Base-by-base conservation (phyloP, 83 land plant genomes). In the Isoetes engelmannii region DNA sequence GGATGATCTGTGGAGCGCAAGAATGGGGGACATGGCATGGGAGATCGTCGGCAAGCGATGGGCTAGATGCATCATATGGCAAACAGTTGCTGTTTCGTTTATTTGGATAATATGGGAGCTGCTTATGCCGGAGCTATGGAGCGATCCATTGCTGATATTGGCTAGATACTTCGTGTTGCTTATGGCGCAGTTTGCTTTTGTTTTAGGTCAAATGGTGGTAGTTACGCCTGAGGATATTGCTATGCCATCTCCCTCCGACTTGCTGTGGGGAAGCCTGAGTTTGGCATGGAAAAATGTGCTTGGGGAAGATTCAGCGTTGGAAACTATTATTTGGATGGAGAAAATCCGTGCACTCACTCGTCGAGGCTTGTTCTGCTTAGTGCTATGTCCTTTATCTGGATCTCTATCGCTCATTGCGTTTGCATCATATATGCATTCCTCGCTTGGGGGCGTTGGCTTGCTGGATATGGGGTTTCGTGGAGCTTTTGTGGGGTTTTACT, bases 391-490 rank as follows among this genome's bases (percentile, higher is more conserved):
- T 3, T 19, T 63, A n/a, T 73, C 80, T 19, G 80, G 80, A 10
- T 67, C 44, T 17, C 44, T 78, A 13, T 50, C 80, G n/a, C 47
- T 78, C 4, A 10, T 69, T 21, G 44, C 80, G 13, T 60, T 73
- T 61, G 47, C 56, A 17, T 68, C 51, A 49, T 18, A 57, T 17
- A 6, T 45, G 28, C 19, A 15, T 13, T 57, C 56, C 9, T 28
- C 45, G 20, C 49, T 64, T 41, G 54, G 46, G 6, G 47, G 10
- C 17, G 21, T 44, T 17, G 47, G 19, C 7, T 6, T 44, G 37
- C 44, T 48, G 42, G 80, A 72, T 46, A 44, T 61, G 47, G 77
- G 67, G 2, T 21, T 62, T 7, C 77, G 77, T 0, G 80, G 80
- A 42, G 80, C 72, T 4, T 60, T 68, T 20, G 48, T 73, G 1